Evolutionary conservation across 1,139 yeast species (phyloP).

Genomic region (Debaryomyces sp.): DNA sequence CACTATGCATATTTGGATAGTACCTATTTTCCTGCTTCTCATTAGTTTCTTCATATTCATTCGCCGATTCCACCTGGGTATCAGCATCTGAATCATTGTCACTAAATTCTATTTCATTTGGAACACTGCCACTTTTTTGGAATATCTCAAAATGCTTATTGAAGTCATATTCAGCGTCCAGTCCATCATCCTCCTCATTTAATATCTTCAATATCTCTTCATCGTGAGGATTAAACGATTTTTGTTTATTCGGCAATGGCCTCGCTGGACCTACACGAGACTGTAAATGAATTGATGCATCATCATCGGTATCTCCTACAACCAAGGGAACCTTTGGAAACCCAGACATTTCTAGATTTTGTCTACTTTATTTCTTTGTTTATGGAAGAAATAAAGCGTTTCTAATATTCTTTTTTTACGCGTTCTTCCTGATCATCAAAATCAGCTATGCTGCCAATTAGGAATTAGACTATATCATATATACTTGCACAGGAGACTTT

Average conservation of each 20-base stretch:
- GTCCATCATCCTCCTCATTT: conserved; percentile 13
- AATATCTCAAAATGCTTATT: conserved; percentile 20
- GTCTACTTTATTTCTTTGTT: background rate
- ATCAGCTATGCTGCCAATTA: too few relatives aligned
- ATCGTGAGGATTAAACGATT: conserved; percentile 6
- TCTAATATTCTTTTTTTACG: background rate
- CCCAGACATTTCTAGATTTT: conserved; percentile 23
- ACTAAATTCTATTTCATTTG: conserved; percentile 9
- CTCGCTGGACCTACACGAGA: conserved; percentile 41
- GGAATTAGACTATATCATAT: background rate
- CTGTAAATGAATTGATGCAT: conserved; percentile 44
- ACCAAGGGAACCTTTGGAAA: conserved; percentile 42
- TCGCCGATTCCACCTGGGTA: conserved; percentile 11
- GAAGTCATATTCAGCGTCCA: conserved; percentile 13
- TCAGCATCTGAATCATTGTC: conserved; percentile 13
- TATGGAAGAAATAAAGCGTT: background rate
- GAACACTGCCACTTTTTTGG: conserved; percentile 11
- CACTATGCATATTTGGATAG: background rate
- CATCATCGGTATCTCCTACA: conserved; percentile 48
- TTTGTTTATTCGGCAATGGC: conserved; percentile 26
- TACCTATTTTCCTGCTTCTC: conserved; percentile 1
- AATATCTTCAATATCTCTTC: conserved; percentile 17
- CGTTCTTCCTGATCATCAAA: background rate
- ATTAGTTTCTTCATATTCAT: conserved; percentile 5
- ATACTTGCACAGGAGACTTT: background rate